Percentiles rank a stretch among this genome's conserved stretches.
Conservation (phyloP, 495 filamentous ascomycete genomes). For the Tuber magnatum region DNA sequence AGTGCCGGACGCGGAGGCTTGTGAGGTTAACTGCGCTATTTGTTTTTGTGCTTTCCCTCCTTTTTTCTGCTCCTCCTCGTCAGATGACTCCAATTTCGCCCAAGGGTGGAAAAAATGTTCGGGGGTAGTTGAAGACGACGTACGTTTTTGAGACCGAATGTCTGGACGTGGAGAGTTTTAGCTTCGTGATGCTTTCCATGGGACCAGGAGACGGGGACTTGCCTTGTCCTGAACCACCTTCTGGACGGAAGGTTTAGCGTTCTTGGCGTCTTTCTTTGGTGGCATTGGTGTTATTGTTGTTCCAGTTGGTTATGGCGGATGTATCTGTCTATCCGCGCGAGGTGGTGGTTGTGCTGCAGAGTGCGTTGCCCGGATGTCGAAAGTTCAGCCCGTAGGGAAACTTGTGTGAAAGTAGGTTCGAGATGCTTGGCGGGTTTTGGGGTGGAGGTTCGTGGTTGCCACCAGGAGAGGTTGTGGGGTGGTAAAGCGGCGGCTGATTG, state of each 20-base stretch:
- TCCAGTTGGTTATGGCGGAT: conserved; percentile 7
- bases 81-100: conserved; percentile 10
- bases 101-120: conserved; percentile 8
- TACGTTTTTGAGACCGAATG: conserved; percentile 98
- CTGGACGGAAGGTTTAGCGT: conserved; percentile 58
- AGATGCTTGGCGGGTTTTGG: neutral
- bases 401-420: neutral
- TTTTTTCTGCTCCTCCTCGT: conserved; percentile 62
- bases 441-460: neutral
- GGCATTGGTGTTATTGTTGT: conserved; percentile 54
- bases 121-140: conserved; percentile 38
- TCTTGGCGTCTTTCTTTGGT: conserved; percentile 74
- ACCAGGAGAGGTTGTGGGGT: neutral
- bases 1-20: conserved; percentile 61
- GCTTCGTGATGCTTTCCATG: conserved; percentile 3
- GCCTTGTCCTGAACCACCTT: conserved; percentile 81
- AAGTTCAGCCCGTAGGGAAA: neutral
- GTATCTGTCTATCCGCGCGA: conserved; percentile 5
- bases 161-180: conserved; percentile 45
- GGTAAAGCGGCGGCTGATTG: neutral
- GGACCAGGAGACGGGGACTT: conserved; percentile 25
- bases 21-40: conserved; percentile 70
- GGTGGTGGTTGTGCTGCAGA: neutral
- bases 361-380: neutral
- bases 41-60: conserved; percentile 78